Evolutionary conservation across 202 grass and related monocot genomes (phyloP).

Genomic region (Miscanthus sacchariflorus): DNA sequence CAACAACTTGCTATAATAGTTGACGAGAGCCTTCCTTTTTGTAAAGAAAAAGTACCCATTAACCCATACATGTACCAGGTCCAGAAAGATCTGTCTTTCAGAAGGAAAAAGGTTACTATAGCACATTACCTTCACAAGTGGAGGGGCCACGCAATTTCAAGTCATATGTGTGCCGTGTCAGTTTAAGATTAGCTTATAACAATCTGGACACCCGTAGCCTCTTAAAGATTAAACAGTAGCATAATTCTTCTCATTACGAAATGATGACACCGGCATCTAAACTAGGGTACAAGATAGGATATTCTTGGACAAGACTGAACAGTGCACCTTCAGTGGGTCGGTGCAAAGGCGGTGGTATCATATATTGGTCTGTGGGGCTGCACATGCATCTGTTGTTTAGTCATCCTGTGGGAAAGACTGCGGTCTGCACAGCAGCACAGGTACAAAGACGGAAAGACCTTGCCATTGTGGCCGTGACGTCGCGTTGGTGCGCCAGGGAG

Average conservation of each 20-base stretch:
- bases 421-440: neutral
- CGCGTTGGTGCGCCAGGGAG: slow-evolving; percentile 28
- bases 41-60: neutral
- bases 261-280: neutral
- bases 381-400: neutral
- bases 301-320: neutral
- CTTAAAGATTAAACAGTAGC: neutral
- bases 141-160: neutral
- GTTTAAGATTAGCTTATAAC: no score
- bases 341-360: neutral
- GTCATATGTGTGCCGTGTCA: no score
- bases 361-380: slow-evolving; percentile 16
- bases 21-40: neutral
- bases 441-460: no score
- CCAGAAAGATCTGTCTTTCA: neutral
- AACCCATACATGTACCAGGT: neutral
- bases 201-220: neutral
- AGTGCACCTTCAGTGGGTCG: slow-evolving; percentile 1
- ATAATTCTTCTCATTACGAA: slow-evolving; percentile 29
- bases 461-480: slow-evolving; percentile 26
- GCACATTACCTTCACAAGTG: neutral
- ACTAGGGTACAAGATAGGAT: neutral
- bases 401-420: neutral
- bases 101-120: neutral
- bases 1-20: neutral